Conservation (phyloP, 2,329 filamentous ascomycete species). For the Microdochium paspali region DNA sequence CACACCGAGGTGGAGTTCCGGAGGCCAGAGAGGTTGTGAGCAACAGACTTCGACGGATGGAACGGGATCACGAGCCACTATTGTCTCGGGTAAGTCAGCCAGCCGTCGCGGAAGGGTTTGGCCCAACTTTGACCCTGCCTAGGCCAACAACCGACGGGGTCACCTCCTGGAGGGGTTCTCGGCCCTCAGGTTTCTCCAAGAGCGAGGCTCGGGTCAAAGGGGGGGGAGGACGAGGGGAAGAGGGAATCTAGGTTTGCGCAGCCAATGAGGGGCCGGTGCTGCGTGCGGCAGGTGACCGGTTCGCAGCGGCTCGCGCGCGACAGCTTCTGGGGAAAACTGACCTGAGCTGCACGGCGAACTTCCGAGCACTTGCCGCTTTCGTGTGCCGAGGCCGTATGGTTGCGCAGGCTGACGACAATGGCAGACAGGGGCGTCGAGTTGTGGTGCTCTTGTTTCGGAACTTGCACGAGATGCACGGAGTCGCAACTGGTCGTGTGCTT, state of each 20-base stretch:
- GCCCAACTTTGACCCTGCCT: slow-evolving; percentile 1
- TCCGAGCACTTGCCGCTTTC: not conserved
- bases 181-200: not conserved
- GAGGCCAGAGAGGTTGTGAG: not conserved
- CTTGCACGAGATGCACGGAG: no score
- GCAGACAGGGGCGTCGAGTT: not conserved
- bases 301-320: not conserved
- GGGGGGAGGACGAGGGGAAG: not conserved
- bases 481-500: no score
- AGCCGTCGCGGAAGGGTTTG: not conserved
- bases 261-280: not conserved
- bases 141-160: not conserved
- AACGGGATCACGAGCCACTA: not conserved
- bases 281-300: not conserved
- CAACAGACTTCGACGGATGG: not conserved
- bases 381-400: not conserved
- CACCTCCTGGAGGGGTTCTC: not conserved
- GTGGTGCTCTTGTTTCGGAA: not conserved
- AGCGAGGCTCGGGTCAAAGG: not conserved
- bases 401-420: not conserved
- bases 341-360: not conserved
- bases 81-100: not conserved
- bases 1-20: not conserved
- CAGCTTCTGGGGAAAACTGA: not conserved
- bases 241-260: not conserved